These are phyloP conservation scores for Saccharomyces mikatae DNA, from an alignment of 805 yeast genomes.

Conservation along the genomic window DNA sequence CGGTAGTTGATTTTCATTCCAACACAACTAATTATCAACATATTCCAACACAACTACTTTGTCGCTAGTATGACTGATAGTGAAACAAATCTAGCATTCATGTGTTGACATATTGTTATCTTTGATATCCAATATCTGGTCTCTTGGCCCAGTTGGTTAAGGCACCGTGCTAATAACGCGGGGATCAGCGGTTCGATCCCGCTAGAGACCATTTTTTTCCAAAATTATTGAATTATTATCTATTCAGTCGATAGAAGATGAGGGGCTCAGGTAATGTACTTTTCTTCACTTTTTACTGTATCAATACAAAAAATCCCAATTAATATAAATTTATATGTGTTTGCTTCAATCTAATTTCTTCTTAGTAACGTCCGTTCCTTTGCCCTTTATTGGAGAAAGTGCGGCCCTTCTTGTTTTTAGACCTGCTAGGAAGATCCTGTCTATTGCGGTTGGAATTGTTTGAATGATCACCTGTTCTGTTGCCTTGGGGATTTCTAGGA, in stretches of 20 bases:
- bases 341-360: neutral
- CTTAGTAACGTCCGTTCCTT: neutral
- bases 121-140: constrained; percentile 7
- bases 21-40: too few species aligned
- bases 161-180: constrained; percentile 29
- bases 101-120: too few species aligned
- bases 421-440: neutral
- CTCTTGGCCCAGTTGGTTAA: constrained; percentile 30
- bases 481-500: constrained; percentile 18
- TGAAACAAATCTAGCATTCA: too few species aligned
- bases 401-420: neutral
- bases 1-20: too few species aligned
- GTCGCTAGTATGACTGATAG: too few species aligned
- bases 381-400: constrained; percentile 2
- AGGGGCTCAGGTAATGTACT: neutral
- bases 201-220: constrained; percentile 24
- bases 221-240: neutral
- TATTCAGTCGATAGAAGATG: neutral
- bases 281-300: constrained; percentile 1
- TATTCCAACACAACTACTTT: too few species aligned
- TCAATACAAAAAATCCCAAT: constrained; percentile 21
- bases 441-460: constrained; percentile 1
- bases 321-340: constrained; percentile 8
- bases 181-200: constrained; percentile 29
- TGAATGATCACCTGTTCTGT: neutral